These are phyloP conservation scores for Pseudopyricularia javanii DNA, from an alignment of 2,329 filamentous ascomycete species.

Conservation along the genomic window DNA sequence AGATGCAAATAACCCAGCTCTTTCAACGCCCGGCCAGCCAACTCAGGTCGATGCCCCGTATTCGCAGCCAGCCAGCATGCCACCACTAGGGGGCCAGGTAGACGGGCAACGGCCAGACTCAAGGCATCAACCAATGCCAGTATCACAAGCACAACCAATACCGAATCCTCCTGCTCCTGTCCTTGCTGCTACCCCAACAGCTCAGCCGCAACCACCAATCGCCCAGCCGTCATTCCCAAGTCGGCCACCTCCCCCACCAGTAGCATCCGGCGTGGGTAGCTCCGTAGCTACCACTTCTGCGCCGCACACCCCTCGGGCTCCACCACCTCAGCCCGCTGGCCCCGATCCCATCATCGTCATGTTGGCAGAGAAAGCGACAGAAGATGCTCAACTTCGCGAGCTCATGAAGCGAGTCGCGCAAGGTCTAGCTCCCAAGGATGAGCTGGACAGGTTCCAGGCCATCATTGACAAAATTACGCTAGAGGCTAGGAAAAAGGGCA, in stretches of 20 bases:
- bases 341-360: slow-evolving; percentile 70
- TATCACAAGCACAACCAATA: slow-evolving; percentile 7
- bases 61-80: background rate
- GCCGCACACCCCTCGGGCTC: slow-evolving; percentile 8
- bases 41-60: slow-evolving; percentile 1
- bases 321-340: slow-evolving; percentile 6
- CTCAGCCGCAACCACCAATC: slow-evolving; percentile 16
- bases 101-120: background rate
- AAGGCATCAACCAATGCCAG: background rate
- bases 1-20: slow-evolving; percentile 8
- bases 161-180: background rate
- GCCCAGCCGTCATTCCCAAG: slow-evolving; percentile 7
- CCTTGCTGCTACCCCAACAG: slow-evolving; percentile 8
- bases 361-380: slow-evolving; percentile 62
- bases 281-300: slow-evolving; percentile 13
- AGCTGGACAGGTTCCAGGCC: slow-evolving; percentile 64
- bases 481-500: slow-evolving; percentile 40
- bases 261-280: slow-evolving; percentile 5
- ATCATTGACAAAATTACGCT: slow-evolving; percentile 69
- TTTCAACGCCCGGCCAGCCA: slow-evolving; percentile 6
- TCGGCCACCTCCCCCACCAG: slow-evolving; percentile 6
- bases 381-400: slow-evolving; percentile 59
- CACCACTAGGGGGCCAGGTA: background rate
- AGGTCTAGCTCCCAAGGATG: slow-evolving; percentile 57
- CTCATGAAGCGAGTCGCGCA: slow-evolving; percentile 76